Evolutionary conservation across 495 filamentous ascomycete genomes (phyloP).

Genomic region (Penicillium lagena): DNA sequence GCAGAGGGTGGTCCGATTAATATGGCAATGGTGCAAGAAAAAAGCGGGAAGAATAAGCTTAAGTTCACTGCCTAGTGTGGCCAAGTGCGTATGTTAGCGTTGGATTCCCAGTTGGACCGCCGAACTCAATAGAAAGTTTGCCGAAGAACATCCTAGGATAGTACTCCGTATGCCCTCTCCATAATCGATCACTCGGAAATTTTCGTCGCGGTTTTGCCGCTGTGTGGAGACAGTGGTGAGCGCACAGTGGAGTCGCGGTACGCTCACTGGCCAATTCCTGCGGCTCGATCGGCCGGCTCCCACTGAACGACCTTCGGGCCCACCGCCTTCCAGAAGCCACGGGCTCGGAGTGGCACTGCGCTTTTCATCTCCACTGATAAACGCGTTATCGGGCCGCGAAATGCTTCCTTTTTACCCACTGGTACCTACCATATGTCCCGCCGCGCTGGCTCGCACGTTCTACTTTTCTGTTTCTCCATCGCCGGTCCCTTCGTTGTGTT

Average conservation of each 20-base stretch:
- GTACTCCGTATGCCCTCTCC: too few species aligned
- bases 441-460: neutral
- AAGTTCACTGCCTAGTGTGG: neutral
- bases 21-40: too few species aligned
- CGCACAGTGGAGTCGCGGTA: neutral
- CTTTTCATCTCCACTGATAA: neutral
- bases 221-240: neutral
- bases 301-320: neutral
- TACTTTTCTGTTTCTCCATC: neutral
- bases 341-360: neutral
- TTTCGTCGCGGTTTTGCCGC: neutral
- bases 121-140: neutral
- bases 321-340: neutral
- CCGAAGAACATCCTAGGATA: too few species aligned
- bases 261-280: neutral
- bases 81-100: neutral
- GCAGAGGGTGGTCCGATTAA: too few species aligned
- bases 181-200: too few species aligned
- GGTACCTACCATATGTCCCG: neutral
- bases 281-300: neutral
- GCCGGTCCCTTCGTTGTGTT: neutral
- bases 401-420: neutral
- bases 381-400: neutral
- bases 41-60: neutral
- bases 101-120: neutral